phyloP scores from a whole-genome alignment of 306 rosid species.

The Lotus japonicus region DNA sequence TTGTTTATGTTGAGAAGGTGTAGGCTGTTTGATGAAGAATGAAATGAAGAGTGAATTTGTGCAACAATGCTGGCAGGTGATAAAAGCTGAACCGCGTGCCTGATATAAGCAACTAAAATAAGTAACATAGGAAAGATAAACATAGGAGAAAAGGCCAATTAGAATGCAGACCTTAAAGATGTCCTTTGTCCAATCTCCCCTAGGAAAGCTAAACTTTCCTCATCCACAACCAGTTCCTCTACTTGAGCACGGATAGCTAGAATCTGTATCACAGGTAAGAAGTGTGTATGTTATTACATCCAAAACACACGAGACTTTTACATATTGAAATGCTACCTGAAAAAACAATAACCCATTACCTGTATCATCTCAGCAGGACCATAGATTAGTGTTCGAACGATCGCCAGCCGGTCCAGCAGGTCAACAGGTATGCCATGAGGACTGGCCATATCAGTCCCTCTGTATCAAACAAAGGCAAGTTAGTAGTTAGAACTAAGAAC shows the following conservation, averaged over 20 bases:
- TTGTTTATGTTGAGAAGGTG: too few relatives aligned
- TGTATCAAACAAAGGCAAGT: slow-evolving; percentile 22
- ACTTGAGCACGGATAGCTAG: slow-evolving; percentile 90
- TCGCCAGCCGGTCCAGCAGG: slow-evolving; percentile 83
- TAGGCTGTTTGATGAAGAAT: too few relatives aligned
- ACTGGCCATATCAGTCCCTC: slow-evolving; percentile 92
- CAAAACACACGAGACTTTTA: not conserved
- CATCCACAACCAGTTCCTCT: slow-evolving; percentile 81
- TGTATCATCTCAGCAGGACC: slow-evolving; percentile 95
- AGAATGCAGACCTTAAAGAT: slow-evolving; percentile 63
- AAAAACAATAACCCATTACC: slow-evolving; percentile 30
- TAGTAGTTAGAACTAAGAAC: too few relatives aligned
- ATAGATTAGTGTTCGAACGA: slow-evolving; percentile 71
- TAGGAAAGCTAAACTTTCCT: slow-evolving; percentile 86
- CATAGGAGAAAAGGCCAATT: not conserved
- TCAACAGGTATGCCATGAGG: slow-evolving; percentile 98
- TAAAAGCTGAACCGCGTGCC: slow-evolving; percentile 88
- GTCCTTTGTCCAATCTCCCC: slow-evolving; percentile 80
- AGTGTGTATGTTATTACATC: slow-evolving; percentile 1
- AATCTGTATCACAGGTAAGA: slow-evolving; percentile 45
- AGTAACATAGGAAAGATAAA: slow-evolving; percentile 13
- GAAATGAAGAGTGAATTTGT: too few relatives aligned
- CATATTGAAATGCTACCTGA: not conserved
- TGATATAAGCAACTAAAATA: slow-evolving; percentile 19
- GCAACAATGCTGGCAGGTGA: slow-evolving; percentile 86